These are phyloP conservation scores for Schwanniomyces sp. DNA, from an alignment of 805 yeast genomes.

Conservation along the genomic window DNA sequence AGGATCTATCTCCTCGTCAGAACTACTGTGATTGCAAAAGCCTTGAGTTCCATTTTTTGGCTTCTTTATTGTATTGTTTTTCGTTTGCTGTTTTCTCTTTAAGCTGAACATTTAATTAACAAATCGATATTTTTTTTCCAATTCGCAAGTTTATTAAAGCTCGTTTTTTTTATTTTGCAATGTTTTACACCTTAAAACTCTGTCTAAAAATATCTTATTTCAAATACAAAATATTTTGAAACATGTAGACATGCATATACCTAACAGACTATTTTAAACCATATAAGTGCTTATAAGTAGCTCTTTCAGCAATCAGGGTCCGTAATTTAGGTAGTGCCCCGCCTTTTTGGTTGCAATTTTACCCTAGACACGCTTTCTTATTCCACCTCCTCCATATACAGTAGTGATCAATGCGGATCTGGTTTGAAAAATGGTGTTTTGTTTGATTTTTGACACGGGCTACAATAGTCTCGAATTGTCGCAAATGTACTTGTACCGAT, in stretches of 20 bases:
- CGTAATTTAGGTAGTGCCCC: too few species aligned
- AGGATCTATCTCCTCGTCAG: slow-evolving; percentile 5
- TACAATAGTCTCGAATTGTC: neutral
- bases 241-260: too few species aligned
- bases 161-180: too few species aligned
- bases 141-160: neutral
- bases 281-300: too few species aligned
- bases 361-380: neutral
- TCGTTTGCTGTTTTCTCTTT: slow-evolving; percentile 1
- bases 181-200: too few species aligned
- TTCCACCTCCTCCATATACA: neutral
- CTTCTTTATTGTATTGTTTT: neutral
- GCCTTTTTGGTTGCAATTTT: too few species aligned
- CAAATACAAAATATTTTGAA: too few species aligned
- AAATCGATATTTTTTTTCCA: neutral
- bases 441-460: neutral
- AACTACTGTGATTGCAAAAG: slow-evolving; percentile 1
- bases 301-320: too few species aligned
- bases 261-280: too few species aligned
- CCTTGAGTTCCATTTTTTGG: neutral
- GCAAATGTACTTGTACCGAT: neutral
- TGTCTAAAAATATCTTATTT: too few species aligned
- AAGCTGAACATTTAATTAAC: slow-evolving; percentile 1
- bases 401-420: neutral
- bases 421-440: neutral